Base-by-base conservation (phyloP, 2,329 filamentous ascomycete genomes). In the Leptographium lundbergii region DNA sequence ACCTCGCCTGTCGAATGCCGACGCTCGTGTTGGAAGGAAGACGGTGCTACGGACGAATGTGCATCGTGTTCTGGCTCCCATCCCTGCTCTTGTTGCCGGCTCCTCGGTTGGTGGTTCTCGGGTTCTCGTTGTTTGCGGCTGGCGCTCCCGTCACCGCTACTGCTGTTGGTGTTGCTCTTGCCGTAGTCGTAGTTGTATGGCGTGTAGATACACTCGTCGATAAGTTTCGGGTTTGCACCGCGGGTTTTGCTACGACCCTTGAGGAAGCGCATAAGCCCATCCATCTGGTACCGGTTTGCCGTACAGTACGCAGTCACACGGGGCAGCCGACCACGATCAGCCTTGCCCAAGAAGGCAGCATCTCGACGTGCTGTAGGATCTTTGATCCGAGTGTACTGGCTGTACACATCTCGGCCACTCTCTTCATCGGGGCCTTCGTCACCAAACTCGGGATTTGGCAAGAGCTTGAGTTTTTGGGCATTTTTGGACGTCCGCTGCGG, bases 181-280 rank as follows among this genome's bases (percentile, higher is more conserved):
- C 39, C 19, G 19, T 60, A 61, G 7, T 63, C 56, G 70, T 96
- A 96, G 67, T 84, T 86, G 72, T 95, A 99, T 0, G 92, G 90
- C 13, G 92, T 90, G 73, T 99, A 99, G 65, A 99, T 90, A 71
- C 94, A 99, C 72, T 99, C 94, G 70, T 99, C 94, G 66, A 96
- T 96, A 60, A 94, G 75, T 72, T 96, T 97, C 1, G 94, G 92
- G 61, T 85, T 88, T 19, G 91, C 84, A 22, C 89, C 89, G 66
- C 89, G 82, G 36, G 82, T 82, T 71, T 88, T 89, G 53, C 82
- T 81, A 61, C 89, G 81, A 34, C 90, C 89, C 71, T 99, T 99
- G 62, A 99, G 75, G 68, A 92, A 99, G 52, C 87, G 86, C 82
- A 95, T 89, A 62, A 97, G 75, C 4, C 86, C 86, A 42, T 97